Evolutionary conservation across 2,329 filamentous ascomycete genomes (phyloP).

Genomic region (Ceratocystis cacaofunesta): DNA sequence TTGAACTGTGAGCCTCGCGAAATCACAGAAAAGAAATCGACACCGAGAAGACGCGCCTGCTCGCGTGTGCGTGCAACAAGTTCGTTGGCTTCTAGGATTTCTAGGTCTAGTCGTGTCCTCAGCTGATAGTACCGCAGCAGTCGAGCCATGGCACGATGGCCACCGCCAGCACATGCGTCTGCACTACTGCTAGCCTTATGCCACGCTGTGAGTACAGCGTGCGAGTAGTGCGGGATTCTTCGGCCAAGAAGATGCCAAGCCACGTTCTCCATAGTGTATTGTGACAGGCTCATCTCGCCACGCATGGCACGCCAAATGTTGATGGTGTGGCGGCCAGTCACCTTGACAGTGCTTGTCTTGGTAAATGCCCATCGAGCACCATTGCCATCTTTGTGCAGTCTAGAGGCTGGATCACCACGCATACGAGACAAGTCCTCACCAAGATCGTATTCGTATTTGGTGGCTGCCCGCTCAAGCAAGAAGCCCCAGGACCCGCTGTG

Average conservation of each 20-base stretch:
- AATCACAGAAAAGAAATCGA: conserved; percentile 95
- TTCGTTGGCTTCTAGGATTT: conserved; percentile 82
- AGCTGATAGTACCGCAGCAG: conserved; percentile 63
- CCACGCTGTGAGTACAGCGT: conserved; percentile 67
- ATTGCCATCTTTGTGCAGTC: conserved; percentile 73
- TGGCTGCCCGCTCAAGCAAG: conserved; percentile 71
- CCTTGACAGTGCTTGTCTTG: conserved; percentile 74
- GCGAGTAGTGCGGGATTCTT: conserved; percentile 76
- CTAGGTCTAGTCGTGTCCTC: conserved; percentile 67
- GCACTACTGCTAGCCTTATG: conserved; percentile 30
- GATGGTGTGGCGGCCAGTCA: conserved; percentile 93
- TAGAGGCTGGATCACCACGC: conserved; percentile 20
- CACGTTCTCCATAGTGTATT: conserved; percentile 95
- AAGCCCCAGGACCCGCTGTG: conserved; percentile 93
- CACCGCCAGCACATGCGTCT: background rate
- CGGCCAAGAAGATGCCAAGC: conserved; percentile 79
- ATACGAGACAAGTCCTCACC: conserved; percentile 56
- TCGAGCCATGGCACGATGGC: conserved; percentile 38
- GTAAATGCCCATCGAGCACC: conserved; percentile 87
- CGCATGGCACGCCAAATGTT: conserved; percentile 96
- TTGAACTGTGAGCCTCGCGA: conserved; percentile 94
- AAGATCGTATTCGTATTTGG: conserved; percentile 79
- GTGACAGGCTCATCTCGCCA: conserved; percentile 75
- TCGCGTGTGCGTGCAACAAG: conserved; percentile 80
- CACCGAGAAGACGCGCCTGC: conserved; percentile 78